These are phyloP conservation scores for Endoconidiophora laricicola DNA, from an alignment of 2,329 filamentous ascomycete species.

Conservation along the genomic window DNA sequence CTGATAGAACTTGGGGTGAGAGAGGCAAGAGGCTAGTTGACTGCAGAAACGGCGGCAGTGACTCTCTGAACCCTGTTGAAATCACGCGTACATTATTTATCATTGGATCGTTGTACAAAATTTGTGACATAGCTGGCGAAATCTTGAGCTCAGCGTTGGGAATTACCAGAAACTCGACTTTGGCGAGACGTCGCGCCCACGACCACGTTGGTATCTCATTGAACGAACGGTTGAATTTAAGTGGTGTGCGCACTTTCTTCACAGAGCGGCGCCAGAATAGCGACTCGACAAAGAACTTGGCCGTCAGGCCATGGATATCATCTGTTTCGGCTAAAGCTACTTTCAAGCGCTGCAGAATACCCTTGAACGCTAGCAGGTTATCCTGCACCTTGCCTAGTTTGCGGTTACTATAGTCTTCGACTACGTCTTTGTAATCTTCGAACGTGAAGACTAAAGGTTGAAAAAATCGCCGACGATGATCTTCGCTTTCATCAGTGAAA, in stretches of 20 bases:
- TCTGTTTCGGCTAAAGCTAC: neutral
- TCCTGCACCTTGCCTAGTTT: neutral
- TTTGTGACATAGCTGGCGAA: too few relatives aligned
- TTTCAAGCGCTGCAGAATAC: neutral
- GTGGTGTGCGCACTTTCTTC: neutral
- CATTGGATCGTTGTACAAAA: too few relatives aligned
- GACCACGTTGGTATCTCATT: neutral
- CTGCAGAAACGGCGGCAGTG: too few relatives aligned
- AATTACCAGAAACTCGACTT: too few relatives aligned
- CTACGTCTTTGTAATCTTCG: neutral
- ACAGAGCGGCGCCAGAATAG: conserved; percentile 3
- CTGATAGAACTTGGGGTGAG: too few relatives aligned
- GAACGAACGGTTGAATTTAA: too few relatives aligned
- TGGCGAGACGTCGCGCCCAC: neutral
- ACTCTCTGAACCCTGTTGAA: too few relatives aligned
- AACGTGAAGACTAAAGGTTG: conserved; percentile 2
- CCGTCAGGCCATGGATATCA: neutral
- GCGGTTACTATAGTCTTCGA: neutral
- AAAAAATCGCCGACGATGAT: neutral
- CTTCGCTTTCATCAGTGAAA: neutral
- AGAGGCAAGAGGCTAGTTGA: too few relatives aligned
- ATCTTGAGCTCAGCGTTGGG: too few relatives aligned
- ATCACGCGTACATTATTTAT: too few relatives aligned
- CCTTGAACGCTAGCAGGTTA: neutral
- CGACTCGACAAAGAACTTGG: neutral